A percentile compares a stretch with the other conserved stretches of the same genome.
Evolutionary conservation across 352 stramenopile species (phyloP).

Genomic region (Globisporangium irregulare): DNA sequence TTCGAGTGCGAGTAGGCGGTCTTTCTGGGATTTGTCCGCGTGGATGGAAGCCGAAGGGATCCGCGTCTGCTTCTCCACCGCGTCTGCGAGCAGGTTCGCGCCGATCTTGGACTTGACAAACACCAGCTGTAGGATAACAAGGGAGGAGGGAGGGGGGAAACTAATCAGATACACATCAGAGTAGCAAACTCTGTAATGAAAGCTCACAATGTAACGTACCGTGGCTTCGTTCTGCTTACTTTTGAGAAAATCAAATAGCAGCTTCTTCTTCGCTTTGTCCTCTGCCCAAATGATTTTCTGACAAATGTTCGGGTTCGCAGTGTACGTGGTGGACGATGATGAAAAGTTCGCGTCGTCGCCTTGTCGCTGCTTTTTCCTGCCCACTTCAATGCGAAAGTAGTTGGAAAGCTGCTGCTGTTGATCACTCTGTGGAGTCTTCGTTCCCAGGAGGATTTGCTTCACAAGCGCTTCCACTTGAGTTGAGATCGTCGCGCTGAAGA

Average conservation of each 20-base stretch:
- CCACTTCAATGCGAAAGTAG: constrained; percentile 38
- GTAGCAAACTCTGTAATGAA: not conserved
- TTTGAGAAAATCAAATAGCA: constrained; percentile 43
- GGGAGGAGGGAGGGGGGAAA: not conserved
- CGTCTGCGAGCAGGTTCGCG: constrained; percentile 54
- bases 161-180: too few relatives aligned
- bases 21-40: constrained; percentile 55
- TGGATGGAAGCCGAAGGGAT: constrained; percentile 46
- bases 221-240: constrained; percentile 36
- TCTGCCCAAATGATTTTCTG: constrained; percentile 50
- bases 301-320: constrained; percentile 29
- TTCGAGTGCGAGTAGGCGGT: constrained; percentile 53
- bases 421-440: not conserved
- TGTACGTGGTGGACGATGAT: constrained; percentile 1
- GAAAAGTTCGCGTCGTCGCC: not conserved
- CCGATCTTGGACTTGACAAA: constrained; percentile 70
- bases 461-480: constrained; percentile 40
- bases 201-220: constrained; percentile 22
- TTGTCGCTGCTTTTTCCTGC: constrained; percentile 10
- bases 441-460: constrained; percentile 20
- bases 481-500: constrained; percentile 60
- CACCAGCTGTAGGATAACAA: constrained; percentile 33
- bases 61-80: constrained; percentile 42
- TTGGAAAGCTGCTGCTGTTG: not conserved
- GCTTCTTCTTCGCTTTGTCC: constrained; percentile 58